Evolutionary conservation across 1,284 basidiomycete species (phyloP), one percentile per base, ranked within the genome.

Genomic region (Malassezia slooffiae): DNA sequence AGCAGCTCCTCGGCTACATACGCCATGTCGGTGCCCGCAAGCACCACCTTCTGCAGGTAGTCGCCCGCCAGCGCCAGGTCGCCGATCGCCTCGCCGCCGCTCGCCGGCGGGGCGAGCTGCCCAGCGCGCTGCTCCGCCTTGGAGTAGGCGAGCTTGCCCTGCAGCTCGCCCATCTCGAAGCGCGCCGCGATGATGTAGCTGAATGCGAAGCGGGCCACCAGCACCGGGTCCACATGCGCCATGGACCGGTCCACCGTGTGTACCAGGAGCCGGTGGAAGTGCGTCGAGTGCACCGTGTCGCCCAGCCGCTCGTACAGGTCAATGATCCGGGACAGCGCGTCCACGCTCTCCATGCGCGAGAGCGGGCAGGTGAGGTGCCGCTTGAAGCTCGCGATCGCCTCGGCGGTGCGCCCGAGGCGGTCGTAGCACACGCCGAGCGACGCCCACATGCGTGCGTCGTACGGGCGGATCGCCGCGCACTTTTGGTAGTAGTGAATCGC

Each of bases 401-500:
- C 54, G 11, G 54, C 43, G 17, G 48, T 34, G 29, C 49, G 41
- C 5, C 55, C 80, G 55, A 95, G 79, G 60, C 87, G 83, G 69
- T 91, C 86, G 70, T 96, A 97, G 61, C 89, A 90, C 57, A 82
- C 80, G 7, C 85, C 91, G 57, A 95, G 80, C 5, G 88, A 89
- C 59, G 86, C 82, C 93, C 93, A 97, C 73, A 97, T 78, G 19
- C 91, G 79, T 33, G 89, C 83, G 70, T 97, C 93, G 68, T 95
- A 96, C 11, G 93, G 91, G 28, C 90, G 50, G 49, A 96, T 75
- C 19, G 88, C 83, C 15, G 89, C 90, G 2, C 93, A 90, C 62
- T 87, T 82, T 64, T 96, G 90, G 67, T 91, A 96, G 73, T 97
- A 97, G 71, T 93, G 81, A 36, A 97, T 75, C 2, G 91, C 85